Evolutionary conservation across 2,329 filamentous ascomycete species (phyloP).

Genomic region (Ciborinia camelliae): DNA sequence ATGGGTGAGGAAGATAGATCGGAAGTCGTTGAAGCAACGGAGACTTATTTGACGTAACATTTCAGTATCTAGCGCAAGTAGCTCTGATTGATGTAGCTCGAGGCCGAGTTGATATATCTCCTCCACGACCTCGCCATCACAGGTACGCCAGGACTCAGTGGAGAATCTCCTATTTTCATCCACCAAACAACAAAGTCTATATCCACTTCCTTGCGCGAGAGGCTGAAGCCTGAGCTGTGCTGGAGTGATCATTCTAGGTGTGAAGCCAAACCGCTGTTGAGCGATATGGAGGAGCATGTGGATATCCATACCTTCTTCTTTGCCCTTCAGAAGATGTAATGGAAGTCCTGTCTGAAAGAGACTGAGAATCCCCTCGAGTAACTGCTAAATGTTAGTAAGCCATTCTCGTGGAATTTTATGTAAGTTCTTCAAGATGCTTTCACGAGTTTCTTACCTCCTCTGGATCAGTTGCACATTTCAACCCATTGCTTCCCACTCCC

Average conservation of each 20-base stretch:
- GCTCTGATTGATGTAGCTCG: conserved; percentile 37
- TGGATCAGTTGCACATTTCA: neutral
- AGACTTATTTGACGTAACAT: conserved; percentile 32
- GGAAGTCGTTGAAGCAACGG: conserved; percentile 38
- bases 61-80: conserved; percentile 27
- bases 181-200: neutral
- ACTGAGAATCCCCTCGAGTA: neutral
- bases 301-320: conserved; percentile 1
- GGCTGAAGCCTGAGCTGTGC: neutral
- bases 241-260: conserved; percentile 1
- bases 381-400: neutral
- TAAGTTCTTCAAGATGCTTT: no score
- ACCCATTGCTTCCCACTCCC: neutral
- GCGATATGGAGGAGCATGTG: neutral
- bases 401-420: neutral
- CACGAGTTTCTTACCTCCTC: neutral
- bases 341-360: neutral
- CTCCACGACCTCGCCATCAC: neutral
- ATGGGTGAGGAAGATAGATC: conserved; percentile 36
- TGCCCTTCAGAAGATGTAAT: neutral
- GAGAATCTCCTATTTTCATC: neutral
- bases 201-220: neutral
- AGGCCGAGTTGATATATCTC: conserved; percentile 34
- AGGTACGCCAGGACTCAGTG: neutral
- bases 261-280: neutral